phyloP scores from a whole-genome alignment of 371 early-diverging fungal species.

The Capillidium rhysosporum region DNA sequence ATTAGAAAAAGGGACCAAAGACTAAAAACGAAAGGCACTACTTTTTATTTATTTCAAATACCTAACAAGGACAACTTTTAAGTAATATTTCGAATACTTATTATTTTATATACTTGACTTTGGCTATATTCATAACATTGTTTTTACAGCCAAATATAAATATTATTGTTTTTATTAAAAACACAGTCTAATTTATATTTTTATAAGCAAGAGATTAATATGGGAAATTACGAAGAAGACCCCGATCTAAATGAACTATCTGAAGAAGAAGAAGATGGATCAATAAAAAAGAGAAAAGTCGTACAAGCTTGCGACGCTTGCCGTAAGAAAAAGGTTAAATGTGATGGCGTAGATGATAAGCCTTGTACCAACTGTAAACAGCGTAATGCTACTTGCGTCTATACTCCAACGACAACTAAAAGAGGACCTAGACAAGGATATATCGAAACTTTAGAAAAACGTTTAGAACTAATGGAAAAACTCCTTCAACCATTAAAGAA shows the following conservation, averaged over 20 bases:
- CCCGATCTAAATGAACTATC: background rate
- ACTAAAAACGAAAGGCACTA: too few species aligned
- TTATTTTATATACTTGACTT: too few species aligned
- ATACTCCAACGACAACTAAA: constrained; percentile 40
- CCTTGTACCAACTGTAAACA: constrained; percentile 61
- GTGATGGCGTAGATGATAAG: constrained; percentile 36
- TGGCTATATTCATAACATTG: too few species aligned
- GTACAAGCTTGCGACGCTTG: constrained; percentile 63
- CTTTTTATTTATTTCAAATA: too few species aligned
- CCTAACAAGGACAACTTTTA: too few species aligned
- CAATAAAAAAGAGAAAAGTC: background rate
- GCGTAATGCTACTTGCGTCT: constrained; percentile 37
- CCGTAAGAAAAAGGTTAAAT: constrained; percentile 45
- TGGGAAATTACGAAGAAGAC: background rate
- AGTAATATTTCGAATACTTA: too few species aligned
- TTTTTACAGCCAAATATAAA: too few species aligned
- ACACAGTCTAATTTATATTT: too few species aligned
- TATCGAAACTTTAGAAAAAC: constrained; percentile 46
- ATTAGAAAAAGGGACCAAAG: too few species aligned
- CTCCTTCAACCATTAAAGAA: constrained; percentile 14
- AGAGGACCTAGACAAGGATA: constrained; percentile 67
- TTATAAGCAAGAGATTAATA: background rate
- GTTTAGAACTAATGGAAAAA: constrained; percentile 36
- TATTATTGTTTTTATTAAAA: too few species aligned
- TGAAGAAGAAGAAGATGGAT: background rate